Evolutionary conservation across 106 monocot genomes (phyloP).

Genomic region (Dendrobium huoshanense): DNA sequence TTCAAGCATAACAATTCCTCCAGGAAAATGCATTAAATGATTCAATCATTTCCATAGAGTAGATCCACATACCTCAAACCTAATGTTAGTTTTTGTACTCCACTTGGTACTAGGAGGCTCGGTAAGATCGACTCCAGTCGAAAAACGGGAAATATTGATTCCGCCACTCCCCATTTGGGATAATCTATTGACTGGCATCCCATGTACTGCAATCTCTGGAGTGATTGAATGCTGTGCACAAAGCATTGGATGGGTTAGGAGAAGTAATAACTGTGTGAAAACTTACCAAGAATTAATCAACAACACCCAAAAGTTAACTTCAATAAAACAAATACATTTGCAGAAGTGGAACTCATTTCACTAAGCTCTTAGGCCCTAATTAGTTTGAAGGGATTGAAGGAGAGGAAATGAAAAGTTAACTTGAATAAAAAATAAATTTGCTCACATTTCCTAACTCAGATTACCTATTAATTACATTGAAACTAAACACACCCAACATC

Average conservation of each 20-base stretch:
- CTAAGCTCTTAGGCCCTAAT: neutral
- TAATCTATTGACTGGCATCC: slow-evolving; percentile 43
- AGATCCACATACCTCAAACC: slow-evolving; percentile 54
- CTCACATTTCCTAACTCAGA: no score
- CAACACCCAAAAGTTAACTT: neutral
- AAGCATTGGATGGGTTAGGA: slow-evolving; percentile 5
- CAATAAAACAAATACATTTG: neutral
- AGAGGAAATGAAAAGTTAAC: neutral
- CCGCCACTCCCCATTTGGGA: slow-evolving; percentile 43
- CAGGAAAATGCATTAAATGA: neutral
- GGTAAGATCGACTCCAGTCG: slow-evolving; percentile 61
- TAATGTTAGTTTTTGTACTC: slow-evolving; percentile 70
- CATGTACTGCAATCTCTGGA: slow-evolving; percentile 83
- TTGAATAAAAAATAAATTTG: no score
- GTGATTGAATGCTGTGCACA: slow-evolving; percentile 57
- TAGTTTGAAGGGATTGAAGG: neutral
- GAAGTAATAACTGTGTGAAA: neutral
- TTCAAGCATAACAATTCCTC: neutral
- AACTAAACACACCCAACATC: no score
- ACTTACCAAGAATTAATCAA: neutral
- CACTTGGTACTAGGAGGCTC: slow-evolving; percentile 81
- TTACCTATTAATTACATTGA: no score
- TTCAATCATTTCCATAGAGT: neutral
- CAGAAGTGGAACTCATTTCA: neutral
- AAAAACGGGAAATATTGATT: slow-evolving; percentile 64